Evolutionary conservation across 345 rosid species (phyloP).

Genomic region (Moringa oleifera): DNA sequence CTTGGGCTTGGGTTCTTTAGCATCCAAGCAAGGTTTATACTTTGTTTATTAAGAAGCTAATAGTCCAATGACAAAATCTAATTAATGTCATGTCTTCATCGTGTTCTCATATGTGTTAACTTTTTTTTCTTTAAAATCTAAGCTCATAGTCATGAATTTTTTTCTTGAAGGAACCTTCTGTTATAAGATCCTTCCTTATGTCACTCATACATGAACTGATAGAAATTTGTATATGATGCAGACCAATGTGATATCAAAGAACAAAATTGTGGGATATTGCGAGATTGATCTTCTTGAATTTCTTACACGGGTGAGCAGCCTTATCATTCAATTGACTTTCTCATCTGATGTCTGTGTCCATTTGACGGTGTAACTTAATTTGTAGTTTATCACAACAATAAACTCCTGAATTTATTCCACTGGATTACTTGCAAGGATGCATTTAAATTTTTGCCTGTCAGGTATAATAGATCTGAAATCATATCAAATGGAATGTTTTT

Average conservation of each 20-base stretch:
- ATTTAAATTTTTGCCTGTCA: too few relatives aligned
- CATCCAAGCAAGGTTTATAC: too few relatives aligned
- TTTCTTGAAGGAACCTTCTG: neutral
- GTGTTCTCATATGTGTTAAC: neutral
- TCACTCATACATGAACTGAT: neutral
- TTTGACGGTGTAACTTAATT: neutral
- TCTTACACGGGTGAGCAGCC: conserved; percentile 45
- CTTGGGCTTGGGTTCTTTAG: too few relatives aligned
- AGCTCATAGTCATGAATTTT: neutral
- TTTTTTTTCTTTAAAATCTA: neutral
- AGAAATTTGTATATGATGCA: conserved; percentile 31
- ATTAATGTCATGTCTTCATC: too few relatives aligned
- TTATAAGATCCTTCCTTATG: neutral
- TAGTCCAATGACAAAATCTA: too few relatives aligned
- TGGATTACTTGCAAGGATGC: neutral
- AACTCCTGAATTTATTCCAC: neutral
- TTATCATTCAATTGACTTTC: neutral
- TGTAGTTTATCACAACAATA: neutral
- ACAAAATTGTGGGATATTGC: conserved; percentile 71
- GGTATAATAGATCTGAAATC: neutral
- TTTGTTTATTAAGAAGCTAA: too few relatives aligned
- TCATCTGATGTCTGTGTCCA: neutral
- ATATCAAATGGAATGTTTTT: neutral
- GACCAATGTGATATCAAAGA: conserved; percentile 77
- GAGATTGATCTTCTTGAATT: conserved; percentile 78